Percentiles rank a stretch among this genome's conserved stretches.
phyloP scores from a whole-genome alignment of 176 grass and related monocot species.

The Cenchrus americanus region DNA sequence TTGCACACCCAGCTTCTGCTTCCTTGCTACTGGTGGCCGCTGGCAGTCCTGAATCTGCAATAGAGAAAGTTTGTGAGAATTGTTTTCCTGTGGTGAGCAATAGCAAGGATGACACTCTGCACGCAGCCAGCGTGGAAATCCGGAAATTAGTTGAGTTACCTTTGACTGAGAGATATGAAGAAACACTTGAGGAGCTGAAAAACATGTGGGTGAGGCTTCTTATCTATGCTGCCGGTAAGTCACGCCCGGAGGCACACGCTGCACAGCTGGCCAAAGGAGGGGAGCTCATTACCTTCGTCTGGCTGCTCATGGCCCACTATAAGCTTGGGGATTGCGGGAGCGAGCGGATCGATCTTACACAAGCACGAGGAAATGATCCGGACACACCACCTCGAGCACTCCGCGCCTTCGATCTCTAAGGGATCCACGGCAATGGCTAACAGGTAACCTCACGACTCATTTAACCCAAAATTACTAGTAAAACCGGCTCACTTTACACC shows the following conservation, averaged over 20 bases:
- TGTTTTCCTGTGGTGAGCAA: not conserved
- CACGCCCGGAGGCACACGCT: not conserved
- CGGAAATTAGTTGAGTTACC: not conserved
- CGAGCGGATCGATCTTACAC: not conserved
- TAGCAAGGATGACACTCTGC: not conserved
- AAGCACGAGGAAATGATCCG: not conserved
- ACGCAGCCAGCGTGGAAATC: not conserved
- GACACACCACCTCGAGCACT: not conserved
- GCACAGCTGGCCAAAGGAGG: not conserved
- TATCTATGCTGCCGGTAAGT: not conserved
- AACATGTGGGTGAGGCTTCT: not conserved
- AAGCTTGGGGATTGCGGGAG: not conserved
- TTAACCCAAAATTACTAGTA: too few species aligned
- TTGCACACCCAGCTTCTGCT: not conserved
- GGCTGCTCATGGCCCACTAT: conserved; percentile 1
- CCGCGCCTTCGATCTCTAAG: not conserved
- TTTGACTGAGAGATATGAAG: not conserved
- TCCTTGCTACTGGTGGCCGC: not conserved
- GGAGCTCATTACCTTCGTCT: conserved; percentile 19
- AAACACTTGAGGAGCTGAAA: not conserved
- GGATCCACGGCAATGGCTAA: too few species aligned
- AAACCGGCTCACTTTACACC: too few species aligned
- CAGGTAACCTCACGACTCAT: too few species aligned
- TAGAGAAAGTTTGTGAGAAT: not conserved
- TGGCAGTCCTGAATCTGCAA: not conserved